Base-by-base conservation (phyloP, 2,329 filamentous ascomycete species). In the Aspergillus sclerotialis region DNA sequence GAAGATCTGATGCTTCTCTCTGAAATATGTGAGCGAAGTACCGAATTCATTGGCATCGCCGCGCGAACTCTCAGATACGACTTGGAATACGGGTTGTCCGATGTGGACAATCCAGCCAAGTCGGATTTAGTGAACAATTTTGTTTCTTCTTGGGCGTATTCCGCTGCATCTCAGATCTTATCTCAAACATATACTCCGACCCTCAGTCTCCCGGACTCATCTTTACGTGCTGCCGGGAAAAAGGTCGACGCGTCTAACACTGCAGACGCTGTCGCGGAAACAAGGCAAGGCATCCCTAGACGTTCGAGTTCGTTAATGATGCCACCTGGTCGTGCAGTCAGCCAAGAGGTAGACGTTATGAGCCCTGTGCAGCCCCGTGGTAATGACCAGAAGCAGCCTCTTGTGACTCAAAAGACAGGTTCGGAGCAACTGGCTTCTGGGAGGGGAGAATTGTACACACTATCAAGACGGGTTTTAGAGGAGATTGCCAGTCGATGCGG, bases 1-100 rank as follows among this genome's bases (percentile, higher is more conserved):
- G 87, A 94, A 56, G 83, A 94, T 48, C 63, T 95, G 15, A 67
- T 75, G 7, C 77, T 88, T 42, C 72, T 95, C n/a, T 83, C 86
- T 1, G 88, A 96, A 52, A 78, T 95, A 17, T 94, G 88, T 55
- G 79, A 80, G 40, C 76, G 89, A 38, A 81, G 87, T 2, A 72
- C 92, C 7, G 81, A 85, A 42, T 96, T 95, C 49, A 82, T 96
- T 24, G 82, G 85, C 1, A 76, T 82, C 25, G 80, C 86, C 24
- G 84, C 86, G 3, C 78, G 84, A 34, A 78, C 88, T 14, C 79
- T 96, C 65, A 77, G 88, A 33, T 74, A 78, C 35, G 92, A 96
- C 52, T 68, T 96, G 2, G 64, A 78, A 30, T 69, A 73, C n/a
- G 78, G 82, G 23, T 67, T 81, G 35, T 56, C 63, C 10, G 57